A percentile compares a stretch with the other conserved stretches of the same genome.
Conservation (phyloP, 2,329 filamentous ascomycete species). For the Monosporascus sp. region DNA sequence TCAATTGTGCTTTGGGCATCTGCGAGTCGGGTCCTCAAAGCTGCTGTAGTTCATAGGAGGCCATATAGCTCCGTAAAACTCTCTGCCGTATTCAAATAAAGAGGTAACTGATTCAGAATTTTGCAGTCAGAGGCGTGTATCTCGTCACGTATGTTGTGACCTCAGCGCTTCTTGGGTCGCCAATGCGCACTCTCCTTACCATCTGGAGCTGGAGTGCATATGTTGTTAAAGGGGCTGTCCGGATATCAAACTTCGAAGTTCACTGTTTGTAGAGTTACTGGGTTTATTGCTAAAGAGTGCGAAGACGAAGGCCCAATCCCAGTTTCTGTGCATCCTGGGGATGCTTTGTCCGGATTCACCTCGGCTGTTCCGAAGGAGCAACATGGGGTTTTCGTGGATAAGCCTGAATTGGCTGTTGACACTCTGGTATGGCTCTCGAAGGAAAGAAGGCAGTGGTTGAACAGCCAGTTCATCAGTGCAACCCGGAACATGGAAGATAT, state of each 20-base stretch:
- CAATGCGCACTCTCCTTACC: constrained; percentile 31
- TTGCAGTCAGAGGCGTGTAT: constrained; percentile 5
- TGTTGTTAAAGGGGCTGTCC: constrained; percentile 25
- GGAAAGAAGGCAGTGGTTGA: constrained; percentile 13
- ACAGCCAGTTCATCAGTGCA: constrained; percentile 19
- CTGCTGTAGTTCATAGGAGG: too few relatives aligned
- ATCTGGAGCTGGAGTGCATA: constrained; percentile 35
- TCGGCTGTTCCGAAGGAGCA: constrained; percentile 20
- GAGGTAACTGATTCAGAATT: not conserved
- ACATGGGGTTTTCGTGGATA: constrained; percentile 15
- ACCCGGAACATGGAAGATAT: constrained; percentile 24
- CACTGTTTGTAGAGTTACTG: constrained; percentile 34
- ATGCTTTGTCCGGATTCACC: constrained; percentile 34
- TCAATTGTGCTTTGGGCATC: too few relatives aligned
- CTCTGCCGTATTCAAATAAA: not conserved
- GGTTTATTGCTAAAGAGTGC: constrained; percentile 38
- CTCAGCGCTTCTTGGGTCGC: constrained; percentile 6
- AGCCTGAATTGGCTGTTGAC: constrained; percentile 18
- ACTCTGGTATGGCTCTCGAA: constrained; percentile 12
- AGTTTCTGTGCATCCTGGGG: constrained; percentile 37
- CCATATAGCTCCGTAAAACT: too few relatives aligned
- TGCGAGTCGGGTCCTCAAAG: too few relatives aligned
- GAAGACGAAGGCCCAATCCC: constrained; percentile 32
- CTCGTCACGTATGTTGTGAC: constrained; percentile 9
- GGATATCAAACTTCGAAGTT: constrained; percentile 42